Conservation (phyloP, 345 rosid genomes). For the Aquilaria malaccensis region DNA sequence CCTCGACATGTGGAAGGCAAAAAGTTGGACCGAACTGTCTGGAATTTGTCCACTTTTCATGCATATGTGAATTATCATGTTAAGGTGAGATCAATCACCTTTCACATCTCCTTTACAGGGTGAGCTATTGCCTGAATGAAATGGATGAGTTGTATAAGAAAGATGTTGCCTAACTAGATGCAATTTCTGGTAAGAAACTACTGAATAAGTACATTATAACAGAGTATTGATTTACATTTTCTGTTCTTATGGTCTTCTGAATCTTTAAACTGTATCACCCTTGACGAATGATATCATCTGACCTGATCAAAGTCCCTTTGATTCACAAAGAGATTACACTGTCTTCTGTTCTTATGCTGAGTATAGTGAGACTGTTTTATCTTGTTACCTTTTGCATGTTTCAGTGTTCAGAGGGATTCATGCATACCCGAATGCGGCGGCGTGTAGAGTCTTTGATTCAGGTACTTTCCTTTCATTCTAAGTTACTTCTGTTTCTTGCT, state of each 20-base stretch:
- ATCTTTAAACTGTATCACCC: too few relatives aligned
- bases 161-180: too few relatives aligned
- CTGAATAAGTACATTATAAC: too few relatives aligned
- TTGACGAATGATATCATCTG: too few relatives aligned
- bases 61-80: slow-evolving; percentile 97
- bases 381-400: slow-evolving; percentile 9
- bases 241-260: too few relatives aligned
- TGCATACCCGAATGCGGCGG: slow-evolving; percentile 95
- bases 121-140: slow-evolving; percentile 1
- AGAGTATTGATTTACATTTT: too few relatives aligned
- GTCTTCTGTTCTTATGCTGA: too few relatives aligned
- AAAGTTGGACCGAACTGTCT: slow-evolving; percentile 81
- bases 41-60: slow-evolving; percentile 87
- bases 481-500: slow-evolving; percentile 1
- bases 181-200: too few relatives aligned
- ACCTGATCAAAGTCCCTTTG: too few relatives aligned
- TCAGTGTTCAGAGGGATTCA: slow-evolving; percentile 91
- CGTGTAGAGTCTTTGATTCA: slow-evolving; percentile 88
- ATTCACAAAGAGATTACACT: too few relatives aligned
- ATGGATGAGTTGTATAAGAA: too few relatives aligned
- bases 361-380: not conserved
- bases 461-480: slow-evolving; percentile 30
- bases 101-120: not conserved
- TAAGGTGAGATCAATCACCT: slow-evolving; percentile 42
- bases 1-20: slow-evolving; percentile 90